Conservation (phyloP, 2,329 filamentous ascomycete genomes). For the Beauveria caledonica region DNA sequence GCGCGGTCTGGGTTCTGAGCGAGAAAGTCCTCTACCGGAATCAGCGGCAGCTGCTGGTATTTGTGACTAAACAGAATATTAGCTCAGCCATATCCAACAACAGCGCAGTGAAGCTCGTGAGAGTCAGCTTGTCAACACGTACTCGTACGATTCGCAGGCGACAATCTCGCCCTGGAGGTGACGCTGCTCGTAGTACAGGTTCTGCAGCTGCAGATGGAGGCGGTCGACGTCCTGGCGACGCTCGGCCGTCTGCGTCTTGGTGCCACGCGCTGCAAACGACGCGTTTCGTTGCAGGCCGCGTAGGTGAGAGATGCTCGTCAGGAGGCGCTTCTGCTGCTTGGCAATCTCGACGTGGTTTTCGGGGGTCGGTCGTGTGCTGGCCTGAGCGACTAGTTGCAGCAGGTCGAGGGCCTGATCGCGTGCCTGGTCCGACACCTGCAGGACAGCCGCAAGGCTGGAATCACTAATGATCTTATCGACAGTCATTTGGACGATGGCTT, state of each 20-base stretch:
- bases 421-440: conserved; percentile 65
- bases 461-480: conserved; percentile 33
- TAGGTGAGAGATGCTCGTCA: conserved; percentile 70
- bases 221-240: conserved; percentile 85
- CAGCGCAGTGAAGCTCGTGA: neutral
- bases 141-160: conserved; percentile 89
- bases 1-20: conserved; percentile 64
- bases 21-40: conserved; percentile 77
- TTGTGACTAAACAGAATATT: conserved; percentile 57
- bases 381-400: conserved; percentile 44
- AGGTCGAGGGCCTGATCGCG: conserved; percentile 63
- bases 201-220: conserved; percentile 86
- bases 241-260: conserved; percentile 79
- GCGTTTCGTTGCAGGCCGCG: conserved; percentile 78
- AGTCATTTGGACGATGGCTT: conserved; percentile 22
- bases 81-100: neutral
- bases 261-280: conserved; percentile 71
- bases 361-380: conserved; percentile 34
- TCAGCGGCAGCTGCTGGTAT: conserved; percentile 76
- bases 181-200: conserved; percentile 91
- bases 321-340: conserved; percentile 71
- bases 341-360: conserved; percentile 53
- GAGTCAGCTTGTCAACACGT: conserved; percentile 27
- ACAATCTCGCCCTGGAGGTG: conserved; percentile 84
- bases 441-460: conserved; percentile 53